Base-by-base conservation (phyloP, 1,284 basidiomycete species). In the Omphalotus olearius region DNA sequence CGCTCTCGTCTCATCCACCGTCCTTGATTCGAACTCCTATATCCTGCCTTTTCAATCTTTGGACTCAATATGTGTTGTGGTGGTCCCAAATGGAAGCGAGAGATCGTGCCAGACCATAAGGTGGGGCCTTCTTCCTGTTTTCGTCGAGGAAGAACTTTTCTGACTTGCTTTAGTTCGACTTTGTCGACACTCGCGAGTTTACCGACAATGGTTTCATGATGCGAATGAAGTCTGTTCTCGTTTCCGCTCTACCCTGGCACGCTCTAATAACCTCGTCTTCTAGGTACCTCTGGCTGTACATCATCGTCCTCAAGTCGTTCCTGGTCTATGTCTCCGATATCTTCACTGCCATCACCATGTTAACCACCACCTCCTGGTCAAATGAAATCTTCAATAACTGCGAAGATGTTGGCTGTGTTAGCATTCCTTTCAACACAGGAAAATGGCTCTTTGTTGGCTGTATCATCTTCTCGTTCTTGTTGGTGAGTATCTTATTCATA, bases 361-460 rank as follows among this genome's bases (percentile, higher is more conserved):
- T 98, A 67, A 87, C 91, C n/a, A 94, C 93, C 38, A 78, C 81
- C 28, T 80, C 84, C 47, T 98, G 96, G 93, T 88, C 88, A 48
- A 94, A 91, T 61, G 82, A 91, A 66, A 93, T 96, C 64, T 90
- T 93, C 71, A 75, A 85, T 57, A 79, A 85, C 60, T 93, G 91
- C 62, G 69, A 65, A 58, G 64, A 74, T 62, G 54, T 79, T 14
- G 86, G 90, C 48, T 93, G 91, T 59, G 83, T 98, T 57, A 82
- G 85, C 60, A 93, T 99, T 56, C 86, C 91, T 6, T 98, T 98
- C 72, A 74, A 76, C 53, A 83, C 91, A 48, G 93, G 92, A 54
- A 92, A 94, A 69, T 98, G 94, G 94, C 76, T 99, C 55, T 98
- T 99, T 72, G 88, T 95, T 23, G 93, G 93, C 38, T 99, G 96